These are phyloP conservation scores for Penicillium turbatum DNA, from an alignment of 495 filamentous ascomycete species.

Conservation along the genomic window DNA sequence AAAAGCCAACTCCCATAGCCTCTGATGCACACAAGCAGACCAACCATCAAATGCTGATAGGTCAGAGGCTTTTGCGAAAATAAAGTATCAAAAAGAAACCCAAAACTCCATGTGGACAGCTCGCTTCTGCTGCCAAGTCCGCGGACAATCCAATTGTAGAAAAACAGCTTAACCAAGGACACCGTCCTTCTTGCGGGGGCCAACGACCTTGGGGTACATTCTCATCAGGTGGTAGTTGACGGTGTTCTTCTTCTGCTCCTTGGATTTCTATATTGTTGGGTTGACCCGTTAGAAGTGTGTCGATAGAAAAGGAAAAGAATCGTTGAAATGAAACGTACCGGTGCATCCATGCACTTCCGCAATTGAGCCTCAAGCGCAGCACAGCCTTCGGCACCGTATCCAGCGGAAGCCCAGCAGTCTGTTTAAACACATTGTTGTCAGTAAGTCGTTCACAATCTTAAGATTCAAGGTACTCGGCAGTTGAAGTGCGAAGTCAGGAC, in stretches of 20 bases:
- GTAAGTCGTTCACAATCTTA: not conserved
- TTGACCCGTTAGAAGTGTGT: conserved; percentile 10
- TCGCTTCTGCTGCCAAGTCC: conserved; percentile 7
- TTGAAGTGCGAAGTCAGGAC: not conserved
- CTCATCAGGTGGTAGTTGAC: conserved; percentile 94
- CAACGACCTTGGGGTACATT: conserved; percentile 75
- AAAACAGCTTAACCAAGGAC: conserved; percentile 31
- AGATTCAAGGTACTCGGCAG: not conserved
- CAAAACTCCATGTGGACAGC: conserved; percentile 24
- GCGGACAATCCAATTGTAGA: not conserved
- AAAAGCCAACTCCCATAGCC: conserved; percentile 16
- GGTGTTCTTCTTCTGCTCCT: conserved; percentile 66
- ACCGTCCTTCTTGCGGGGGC: conserved; percentile 66
- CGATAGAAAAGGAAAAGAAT: not conserved
- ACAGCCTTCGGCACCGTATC: conserved; percentile 69
- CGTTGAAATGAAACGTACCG: conserved; percentile 43
- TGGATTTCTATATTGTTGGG: conserved; percentile 50
- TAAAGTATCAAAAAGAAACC: conserved; percentile 11
- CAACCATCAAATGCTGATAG: not conserved
- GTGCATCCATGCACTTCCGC: conserved; percentile 88
- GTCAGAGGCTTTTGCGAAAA: not conserved
- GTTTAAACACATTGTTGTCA: conserved; percentile 12
- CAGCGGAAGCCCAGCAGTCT: conserved; percentile 95
- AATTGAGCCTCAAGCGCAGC: conserved; percentile 74
- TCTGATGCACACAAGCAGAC: conserved; percentile 6